Percentiles rank a stretch among this genome's conserved stretches.
phyloP scores from a whole-genome alignment of 2,329 filamentous ascomycete genomes.

The Rachicladosporium sp. region DNA sequence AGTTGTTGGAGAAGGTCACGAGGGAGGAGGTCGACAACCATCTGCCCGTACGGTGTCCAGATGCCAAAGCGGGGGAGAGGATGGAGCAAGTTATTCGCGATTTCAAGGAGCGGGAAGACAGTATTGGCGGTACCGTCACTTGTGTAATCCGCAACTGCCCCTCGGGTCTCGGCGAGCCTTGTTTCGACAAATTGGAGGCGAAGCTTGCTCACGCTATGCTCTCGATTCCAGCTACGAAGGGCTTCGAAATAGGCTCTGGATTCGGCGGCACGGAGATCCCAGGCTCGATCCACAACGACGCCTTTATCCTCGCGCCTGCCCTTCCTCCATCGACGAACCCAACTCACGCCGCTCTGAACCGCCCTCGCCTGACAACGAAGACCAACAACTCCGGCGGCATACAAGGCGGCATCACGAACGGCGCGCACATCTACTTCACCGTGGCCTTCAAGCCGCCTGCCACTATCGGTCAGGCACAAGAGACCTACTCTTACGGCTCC shows the following conservation, averaged over 20 bases:
- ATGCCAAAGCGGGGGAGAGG: constrained; percentile 47
- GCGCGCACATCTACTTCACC: constrained; percentile 85
- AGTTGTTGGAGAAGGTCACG: constrained; percentile 59
- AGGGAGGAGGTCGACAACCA: constrained; percentile 68
- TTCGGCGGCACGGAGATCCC: constrained; percentile 78
- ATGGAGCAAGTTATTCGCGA: constrained; percentile 74
- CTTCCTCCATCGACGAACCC: constrained; percentile 11
- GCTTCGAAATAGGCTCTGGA: constrained; percentile 88
- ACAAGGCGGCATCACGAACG: constrained; percentile 91
- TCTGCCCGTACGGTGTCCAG: constrained; percentile 78
- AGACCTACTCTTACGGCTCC: constrained; percentile 68
- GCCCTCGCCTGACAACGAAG: constrained; percentile 63
- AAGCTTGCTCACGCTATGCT: constrained; percentile 87
- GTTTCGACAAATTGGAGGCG: constrained; percentile 92
- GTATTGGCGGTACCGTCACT: constrained; percentile 87
- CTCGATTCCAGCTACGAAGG: constrained; percentile 87
- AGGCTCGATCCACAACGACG: constrained; percentile 85
- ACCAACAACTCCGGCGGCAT: constrained; percentile 94
- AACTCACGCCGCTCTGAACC: constrained; percentile 31
- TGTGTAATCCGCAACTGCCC: constrained; percentile 84
- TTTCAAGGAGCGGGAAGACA: constrained; percentile 68
- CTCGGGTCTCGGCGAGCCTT: constrained; percentile 78
- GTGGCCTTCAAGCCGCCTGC: constrained; percentile 91
- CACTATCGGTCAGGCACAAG: constrained; percentile 82
- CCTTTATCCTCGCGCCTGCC: constrained; percentile 54